phyloP scores from a whole-genome alignment of 2,329 filamentous ascomycete species.

The Aaosphaeria arxii region DNA sequence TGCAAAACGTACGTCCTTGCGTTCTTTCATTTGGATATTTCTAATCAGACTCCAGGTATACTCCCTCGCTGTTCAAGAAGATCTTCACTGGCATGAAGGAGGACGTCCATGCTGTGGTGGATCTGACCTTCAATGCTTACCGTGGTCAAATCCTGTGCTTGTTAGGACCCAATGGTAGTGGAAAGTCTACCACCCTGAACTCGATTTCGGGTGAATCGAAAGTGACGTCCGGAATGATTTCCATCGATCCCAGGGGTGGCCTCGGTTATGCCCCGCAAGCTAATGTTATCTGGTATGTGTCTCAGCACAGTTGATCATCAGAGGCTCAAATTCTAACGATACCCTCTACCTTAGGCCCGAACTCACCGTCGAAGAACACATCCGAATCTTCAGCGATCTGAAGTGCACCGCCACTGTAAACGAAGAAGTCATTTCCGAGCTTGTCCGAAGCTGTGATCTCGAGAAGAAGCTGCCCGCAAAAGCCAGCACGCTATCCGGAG shows the following conservation, averaged over 20 bases:
- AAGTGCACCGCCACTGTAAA: constrained; percentile 24
- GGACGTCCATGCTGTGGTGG: constrained; percentile 16
- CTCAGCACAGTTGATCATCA: neutral
- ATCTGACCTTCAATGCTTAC: constrained; percentile 17
- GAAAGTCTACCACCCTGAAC: constrained; percentile 23
- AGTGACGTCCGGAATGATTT: constrained; percentile 17
- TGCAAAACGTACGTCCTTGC: constrained; percentile 13
- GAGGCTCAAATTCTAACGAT: neutral
- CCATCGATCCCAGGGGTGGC: constrained; percentile 18
- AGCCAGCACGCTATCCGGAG: constrained; percentile 76
- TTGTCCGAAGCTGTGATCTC: constrained; percentile 63
- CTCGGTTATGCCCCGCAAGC: constrained; percentile 24
- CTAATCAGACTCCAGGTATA: constrained; percentile 9
- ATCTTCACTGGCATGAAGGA: constrained; percentile 15
- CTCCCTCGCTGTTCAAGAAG: constrained; percentile 10
- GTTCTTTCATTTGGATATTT: neutral
- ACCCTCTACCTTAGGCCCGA: constrained; percentile 9
- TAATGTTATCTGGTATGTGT: constrained; percentile 20
- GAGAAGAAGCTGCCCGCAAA: constrained; percentile 66
- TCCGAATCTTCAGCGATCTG: constrained; percentile 25
- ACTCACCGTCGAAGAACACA: constrained; percentile 23
- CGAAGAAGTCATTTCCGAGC: constrained; percentile 49
- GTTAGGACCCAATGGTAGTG: constrained; percentile 24
- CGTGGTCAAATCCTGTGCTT: constrained; percentile 23
- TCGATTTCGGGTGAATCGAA: constrained; percentile 20